Base-by-base conservation (phyloP, 805 yeast species). In the Candida oleophila region DNA sequence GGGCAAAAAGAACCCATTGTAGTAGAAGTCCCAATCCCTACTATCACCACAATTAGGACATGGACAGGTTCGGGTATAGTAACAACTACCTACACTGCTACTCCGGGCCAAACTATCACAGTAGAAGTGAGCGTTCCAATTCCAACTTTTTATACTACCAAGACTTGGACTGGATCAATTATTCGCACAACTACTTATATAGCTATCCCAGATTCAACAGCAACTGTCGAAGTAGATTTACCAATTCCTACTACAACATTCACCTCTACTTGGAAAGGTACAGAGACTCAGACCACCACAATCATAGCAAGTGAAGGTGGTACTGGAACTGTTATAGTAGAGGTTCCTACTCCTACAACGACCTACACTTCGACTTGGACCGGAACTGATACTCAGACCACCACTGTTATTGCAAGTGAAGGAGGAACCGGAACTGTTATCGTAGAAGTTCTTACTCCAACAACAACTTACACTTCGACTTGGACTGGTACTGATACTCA, bases 351-450 rank as follows among this genome's bases (percentile, higher is more conserved):
- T 40, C 54, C 58, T 34, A 46, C 50, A 36, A 52, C 48, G n/a
- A 53, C 64, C 56, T 86, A 85, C 67, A 91, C 97, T 2, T 3
- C 2, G 22, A 45, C 51, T 2, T 53, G 50, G 51, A 52, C 52
- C 4, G 43, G 44, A 21, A 33, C 40, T 7, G 11, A 5, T 30
- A 35, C 44, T 16, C 14, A n/a, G 7, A 38, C 41, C 15, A 38
- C 41, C 5, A 38, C 41, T 8, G 8, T 7, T 15, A 35, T 42
- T 37, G 36, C 42, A 4, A 18, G 25, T 7, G 16, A 20, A n/a
- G 42, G 28, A 16, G 42, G 43, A 12, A 42, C 41, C 19, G 45
- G 14, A 12, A 45, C 48, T 19, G 48, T 41, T n/a, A 20, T 11
- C 2, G 41, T 45, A 7, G 18, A 25, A 3, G 48, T 45, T 5